These are phyloP conservation scores for Malbranchea cinnamomea DNA, from an alignment of 2,329 filamentous ascomycete species.

Conservation along the genomic window DNA sequence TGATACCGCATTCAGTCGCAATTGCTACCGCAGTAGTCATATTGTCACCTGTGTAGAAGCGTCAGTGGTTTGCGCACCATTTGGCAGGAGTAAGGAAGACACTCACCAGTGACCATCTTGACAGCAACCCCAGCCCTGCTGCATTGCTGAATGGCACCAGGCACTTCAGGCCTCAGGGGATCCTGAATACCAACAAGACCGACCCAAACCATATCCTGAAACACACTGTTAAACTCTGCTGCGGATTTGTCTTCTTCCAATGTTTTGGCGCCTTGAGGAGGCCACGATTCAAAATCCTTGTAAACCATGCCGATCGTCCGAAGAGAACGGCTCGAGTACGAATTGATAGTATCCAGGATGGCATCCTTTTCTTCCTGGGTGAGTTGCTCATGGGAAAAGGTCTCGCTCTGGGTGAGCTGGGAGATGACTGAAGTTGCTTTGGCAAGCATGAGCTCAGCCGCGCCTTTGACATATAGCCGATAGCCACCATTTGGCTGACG, in stretches of 20 bases:
- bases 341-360: slow-evolving; percentile 23
- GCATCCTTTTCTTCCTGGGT: slow-evolving; percentile 15
- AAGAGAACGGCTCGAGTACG: slow-evolving; percentile 42
- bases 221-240: slow-evolving; percentile 52
- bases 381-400: slow-evolving; percentile 14
- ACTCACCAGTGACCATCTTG: slow-evolving; percentile 51
- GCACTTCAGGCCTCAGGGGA: slow-evolving; percentile 53
- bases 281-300: slow-evolving; percentile 56
- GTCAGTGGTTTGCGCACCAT: neutral
- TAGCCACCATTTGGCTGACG: slow-evolving; percentile 24
- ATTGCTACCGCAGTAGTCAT: slow-evolving; percentile 59
- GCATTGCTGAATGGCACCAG: slow-evolving; percentile 51
- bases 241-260: slow-evolving; percentile 47
- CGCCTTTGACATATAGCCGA: slow-evolving; percentile 34
- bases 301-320: slow-evolving; percentile 63
- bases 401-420: slow-evolving; percentile 14
- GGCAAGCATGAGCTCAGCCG: slow-evolving; percentile 31
- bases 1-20: slow-evolving; percentile 58
- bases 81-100: neutral
- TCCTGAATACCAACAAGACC: slow-evolving; percentile 62
- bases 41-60: slow-evolving; percentile 39
- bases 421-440: slow-evolving; percentile 21
- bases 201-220: slow-evolving; percentile 58
- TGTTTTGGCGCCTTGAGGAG: slow-evolving; percentile 41
- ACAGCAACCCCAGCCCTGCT: slow-evolving; percentile 55